These are phyloP conservation scores for Arabidopsis hybrid DNA, from an alignment of 441 rosid genomes.

Conservation along the genomic window DNA sequence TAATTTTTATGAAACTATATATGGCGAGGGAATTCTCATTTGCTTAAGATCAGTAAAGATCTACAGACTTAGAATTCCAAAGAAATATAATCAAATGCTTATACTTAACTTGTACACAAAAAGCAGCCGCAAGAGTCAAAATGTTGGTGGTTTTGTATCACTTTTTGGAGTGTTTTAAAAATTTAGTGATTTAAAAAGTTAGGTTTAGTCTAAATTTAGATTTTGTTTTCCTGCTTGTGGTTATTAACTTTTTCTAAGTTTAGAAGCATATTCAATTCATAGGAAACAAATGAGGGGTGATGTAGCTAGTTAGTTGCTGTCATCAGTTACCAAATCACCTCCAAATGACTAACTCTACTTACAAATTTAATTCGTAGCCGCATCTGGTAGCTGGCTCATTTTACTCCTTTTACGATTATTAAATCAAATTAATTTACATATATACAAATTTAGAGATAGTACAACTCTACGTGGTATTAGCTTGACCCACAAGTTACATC, in stretches of 20 bases:
- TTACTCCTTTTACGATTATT: conserved; percentile 3
- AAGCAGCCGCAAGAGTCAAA: background rate
- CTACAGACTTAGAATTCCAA: background rate
- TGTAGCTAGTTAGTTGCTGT: conserved; percentile 30
- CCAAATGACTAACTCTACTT: conserved; percentile 16
- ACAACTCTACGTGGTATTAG: conserved; percentile 15
- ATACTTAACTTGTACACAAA: background rate
- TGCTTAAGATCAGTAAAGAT: background rate
- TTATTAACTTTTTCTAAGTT: conserved; percentile 5
- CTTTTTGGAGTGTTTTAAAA: conserved; percentile 12
- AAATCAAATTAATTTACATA: background rate
- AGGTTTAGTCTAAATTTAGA: conserved; percentile 12
- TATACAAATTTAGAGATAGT: conserved; percentile 9
- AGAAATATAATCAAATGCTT: background rate
- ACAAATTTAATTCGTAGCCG: conserved; percentile 30
- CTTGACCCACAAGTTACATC: conserved; percentile 26
- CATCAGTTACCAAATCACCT: conserved; percentile 33
- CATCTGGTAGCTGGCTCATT: conserved; percentile 32
- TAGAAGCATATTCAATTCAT: conserved; percentile 5
- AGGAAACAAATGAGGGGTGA: conserved; percentile 8
- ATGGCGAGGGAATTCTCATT: background rate
- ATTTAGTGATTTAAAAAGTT: conserved; percentile 22
- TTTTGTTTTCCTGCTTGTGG: background rate
- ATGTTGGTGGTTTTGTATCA: conserved; percentile 9
- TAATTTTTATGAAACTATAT: too few species aligned